phyloP scores from a whole-genome alignment of 169 alveolate species.

The Theileria annulata region DNA sequence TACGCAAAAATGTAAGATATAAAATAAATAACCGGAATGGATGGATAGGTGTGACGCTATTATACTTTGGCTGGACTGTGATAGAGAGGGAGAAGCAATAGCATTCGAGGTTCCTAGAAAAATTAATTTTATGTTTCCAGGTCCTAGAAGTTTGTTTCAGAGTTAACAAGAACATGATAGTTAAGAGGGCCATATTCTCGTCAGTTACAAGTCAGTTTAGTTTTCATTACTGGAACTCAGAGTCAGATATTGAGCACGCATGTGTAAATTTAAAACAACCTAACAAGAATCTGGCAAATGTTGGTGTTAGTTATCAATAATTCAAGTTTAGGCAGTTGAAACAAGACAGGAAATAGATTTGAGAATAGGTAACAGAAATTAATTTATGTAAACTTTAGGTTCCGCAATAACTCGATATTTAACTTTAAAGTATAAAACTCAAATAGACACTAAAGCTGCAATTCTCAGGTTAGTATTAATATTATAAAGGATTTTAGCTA shows the following conservation, averaged over 20 bases:
- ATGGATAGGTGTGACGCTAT: slow-evolving; percentile 75
- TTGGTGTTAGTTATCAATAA: background rate
- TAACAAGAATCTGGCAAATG: slow-evolving; percentile 87
- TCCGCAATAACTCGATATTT: slow-evolving; percentile 80
- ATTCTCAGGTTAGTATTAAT: slow-evolving; percentile 40
- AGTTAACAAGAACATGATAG: slow-evolving; percentile 65
- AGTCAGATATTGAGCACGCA: slow-evolving; percentile 90
- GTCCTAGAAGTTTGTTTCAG: slow-evolving; percentile 61
- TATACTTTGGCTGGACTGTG: slow-evolving; percentile 99
- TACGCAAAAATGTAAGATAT: slow-evolving; percentile 87
- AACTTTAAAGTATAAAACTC: slow-evolving; percentile 69
- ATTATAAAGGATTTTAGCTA: slow-evolving; percentile 79
- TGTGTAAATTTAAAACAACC: slow-evolving; percentile 89
- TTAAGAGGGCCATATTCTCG: slow-evolving; percentile 95
- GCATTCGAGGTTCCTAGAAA: slow-evolving; percentile 93
- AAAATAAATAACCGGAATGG: slow-evolving; percentile 47
- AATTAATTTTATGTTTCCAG: slow-evolving; percentile 54
- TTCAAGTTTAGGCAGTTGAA: slow-evolving; percentile 86
- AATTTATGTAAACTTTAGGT: slow-evolving; percentile 57
- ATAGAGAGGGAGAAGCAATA: slow-evolving; percentile 99
- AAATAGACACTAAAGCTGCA: slow-evolving; percentile 73
- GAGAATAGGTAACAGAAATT: slow-evolving; percentile 81
- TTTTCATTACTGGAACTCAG: slow-evolving; percentile 52
- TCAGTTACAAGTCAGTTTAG: slow-evolving; percentile 80
- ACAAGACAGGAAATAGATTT: slow-evolving; percentile 97